phyloP scores from a whole-genome alignment of 2,329 filamentous ascomycete species.

The Aspergillus costaricaensis region DNA sequence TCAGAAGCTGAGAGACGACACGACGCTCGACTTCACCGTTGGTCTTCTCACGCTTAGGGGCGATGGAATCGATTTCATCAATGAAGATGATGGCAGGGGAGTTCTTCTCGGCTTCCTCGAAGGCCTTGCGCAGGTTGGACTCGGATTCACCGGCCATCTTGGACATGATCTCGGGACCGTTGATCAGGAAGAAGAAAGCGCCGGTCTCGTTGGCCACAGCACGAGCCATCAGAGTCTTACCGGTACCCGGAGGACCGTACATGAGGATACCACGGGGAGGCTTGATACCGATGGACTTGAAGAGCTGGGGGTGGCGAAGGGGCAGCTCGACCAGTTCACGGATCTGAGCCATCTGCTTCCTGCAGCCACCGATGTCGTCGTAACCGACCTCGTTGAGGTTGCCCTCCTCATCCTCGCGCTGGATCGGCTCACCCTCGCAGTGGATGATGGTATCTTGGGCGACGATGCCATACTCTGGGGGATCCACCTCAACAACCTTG shows the following conservation, averaged over 20 bases:
- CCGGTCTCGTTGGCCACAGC: slow-evolving; percentile 98
- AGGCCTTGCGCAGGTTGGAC: slow-evolving; percentile 97
- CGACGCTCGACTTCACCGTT: slow-evolving; percentile 98
- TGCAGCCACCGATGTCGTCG: slow-evolving; percentile 98
- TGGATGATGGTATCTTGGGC: slow-evolving; percentile 99
- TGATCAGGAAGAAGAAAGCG: slow-evolving; percentile 99
- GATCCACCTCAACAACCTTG: slow-evolving; percentile 98
- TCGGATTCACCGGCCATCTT: slow-evolving; percentile 99
- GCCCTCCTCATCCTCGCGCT: slow-evolving; percentile 98
- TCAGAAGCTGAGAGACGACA: slow-evolving; percentile 94
- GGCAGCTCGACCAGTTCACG: slow-evolving; percentile 97
- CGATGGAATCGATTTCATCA: slow-evolving; percentile 98
- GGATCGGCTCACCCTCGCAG: slow-evolving; percentile 94
- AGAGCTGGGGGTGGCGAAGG: slow-evolving; percentile 93
- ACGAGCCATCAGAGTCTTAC: slow-evolving; percentile 99
- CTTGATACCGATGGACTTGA: slow-evolving; percentile 99
- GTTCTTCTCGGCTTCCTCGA: slow-evolving; percentile 99
- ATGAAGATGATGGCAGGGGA: slow-evolving; percentile 99
- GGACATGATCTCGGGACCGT: slow-evolving; percentile 99
- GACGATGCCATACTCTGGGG: slow-evolving; percentile 97
- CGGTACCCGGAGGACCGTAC: slow-evolving; percentile 94
- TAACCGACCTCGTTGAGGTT: slow-evolving; percentile 99
- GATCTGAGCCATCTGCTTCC: slow-evolving; percentile 99
- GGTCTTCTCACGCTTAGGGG: slow-evolving; percentile 99
- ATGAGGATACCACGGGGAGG: slow-evolving; percentile 96